Percentiles rank a stretch among this genome's conserved stretches.
phyloP scores from a whole-genome alignment of 768 basidiomycete genomes.

The Daedalea quercina region DNA sequence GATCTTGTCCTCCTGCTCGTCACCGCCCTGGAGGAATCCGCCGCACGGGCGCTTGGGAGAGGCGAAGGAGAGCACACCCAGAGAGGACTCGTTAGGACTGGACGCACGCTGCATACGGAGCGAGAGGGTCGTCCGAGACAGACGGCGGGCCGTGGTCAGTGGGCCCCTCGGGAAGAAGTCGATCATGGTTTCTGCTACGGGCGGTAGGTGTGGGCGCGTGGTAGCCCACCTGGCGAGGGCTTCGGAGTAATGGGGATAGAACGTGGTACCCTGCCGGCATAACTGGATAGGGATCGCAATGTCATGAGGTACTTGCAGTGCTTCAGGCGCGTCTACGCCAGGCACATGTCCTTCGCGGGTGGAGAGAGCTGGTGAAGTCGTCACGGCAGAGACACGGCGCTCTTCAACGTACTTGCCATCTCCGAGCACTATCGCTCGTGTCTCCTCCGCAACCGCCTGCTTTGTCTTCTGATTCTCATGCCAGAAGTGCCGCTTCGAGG shows the following conservation, averaged over 20 bases:
- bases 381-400: constrained; percentile 16
- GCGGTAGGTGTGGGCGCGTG: not conserved
- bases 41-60: constrained; percentile 39
- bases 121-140: constrained; percentile 12
- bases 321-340: not conserved
- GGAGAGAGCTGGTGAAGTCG: constrained; percentile 15
- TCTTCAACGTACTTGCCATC: constrained; percentile 35
- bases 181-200: constrained; percentile 17
- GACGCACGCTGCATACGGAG: constrained; percentile 1
- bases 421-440: constrained; percentile 30
- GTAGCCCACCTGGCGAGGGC: constrained; percentile 28
- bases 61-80: constrained; percentile 37
- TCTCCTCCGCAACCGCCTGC: constrained; percentile 28
- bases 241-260: constrained; percentile 33
- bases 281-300: constrained; percentile 30
- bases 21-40: constrained; percentile 36
- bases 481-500: constrained; percentile 21
- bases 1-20: constrained; percentile 39
- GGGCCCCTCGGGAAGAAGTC: constrained; percentile 26
- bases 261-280: constrained; percentile 31
- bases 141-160: constrained; percentile 25
- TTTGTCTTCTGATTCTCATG: not conserved
- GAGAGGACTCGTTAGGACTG: constrained; percentile 10
- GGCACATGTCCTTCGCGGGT: constrained; percentile 11
- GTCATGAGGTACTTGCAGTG: constrained; percentile 20